Percentiles rank a stretch among this genome's conserved stretches.
These are phyloP conservation scores for Lactarius quietus DNA, from an alignment of 768 basidiomycete species.

Conservation along the genomic window DNA sequence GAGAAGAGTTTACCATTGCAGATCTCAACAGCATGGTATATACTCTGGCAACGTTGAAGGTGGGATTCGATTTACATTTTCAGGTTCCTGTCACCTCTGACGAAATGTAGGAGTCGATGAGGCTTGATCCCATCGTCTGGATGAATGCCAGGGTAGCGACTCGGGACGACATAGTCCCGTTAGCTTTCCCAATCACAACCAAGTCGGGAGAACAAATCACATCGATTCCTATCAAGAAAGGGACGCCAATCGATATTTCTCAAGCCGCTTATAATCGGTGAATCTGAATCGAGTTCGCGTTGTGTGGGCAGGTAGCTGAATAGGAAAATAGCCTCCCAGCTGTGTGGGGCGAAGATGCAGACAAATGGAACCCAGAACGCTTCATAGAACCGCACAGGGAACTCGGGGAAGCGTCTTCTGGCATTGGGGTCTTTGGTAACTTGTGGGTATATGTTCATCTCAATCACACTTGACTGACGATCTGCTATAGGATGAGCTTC, in stretches of 20 bases:
- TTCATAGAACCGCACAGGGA: constrained; percentile 5
- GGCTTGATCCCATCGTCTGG: constrained; percentile 3
- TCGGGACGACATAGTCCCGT: constrained; percentile 8
- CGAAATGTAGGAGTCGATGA: neutral
- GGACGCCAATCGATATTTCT: constrained; percentile 5
- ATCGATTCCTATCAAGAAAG: constrained; percentile 12
- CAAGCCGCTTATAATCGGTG: constrained; percentile 4
- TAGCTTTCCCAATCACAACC: constrained; percentile 13
- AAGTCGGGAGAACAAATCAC: constrained; percentile 7
- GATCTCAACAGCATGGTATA: constrained; percentile 1
- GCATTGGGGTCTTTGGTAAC: constrained; percentile 1
- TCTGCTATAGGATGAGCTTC: constrained; percentile 1
- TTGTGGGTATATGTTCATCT: constrained; percentile 1
- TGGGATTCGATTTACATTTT: neutral
- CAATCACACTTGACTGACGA: neutral
- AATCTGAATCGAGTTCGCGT: neutral
- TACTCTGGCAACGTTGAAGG: constrained; percentile 7
- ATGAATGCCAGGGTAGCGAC: neutral
- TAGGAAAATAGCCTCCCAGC: neutral
- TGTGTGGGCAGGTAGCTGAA: neutral
- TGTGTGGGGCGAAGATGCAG: constrained; percentile 14
- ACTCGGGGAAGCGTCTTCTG: neutral
- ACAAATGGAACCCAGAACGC: constrained; percentile 11
- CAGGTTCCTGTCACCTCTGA: neutral
- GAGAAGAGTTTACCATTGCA: neutral